Evolutionary conservation across 2,329 filamentous ascomycete genomes (phyloP), one percentile per base, ranked within the genome.

Genomic region (Sarocladium oryzae): DNA sequence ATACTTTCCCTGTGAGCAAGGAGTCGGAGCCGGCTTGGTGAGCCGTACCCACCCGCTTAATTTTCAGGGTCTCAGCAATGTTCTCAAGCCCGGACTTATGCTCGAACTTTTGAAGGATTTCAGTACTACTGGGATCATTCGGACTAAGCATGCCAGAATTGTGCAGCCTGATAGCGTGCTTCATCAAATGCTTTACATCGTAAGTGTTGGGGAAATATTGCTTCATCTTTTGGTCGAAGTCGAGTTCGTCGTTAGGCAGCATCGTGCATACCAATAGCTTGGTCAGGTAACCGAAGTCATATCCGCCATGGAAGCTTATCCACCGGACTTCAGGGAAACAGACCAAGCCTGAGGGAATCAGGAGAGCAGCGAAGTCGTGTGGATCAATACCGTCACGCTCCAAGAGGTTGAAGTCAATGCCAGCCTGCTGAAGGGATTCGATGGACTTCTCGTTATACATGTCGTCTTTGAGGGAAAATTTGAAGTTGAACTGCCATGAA

Each of bases 401-500:
- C 56, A 96, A 84, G 54, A 85, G 79, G 51, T 81, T 77, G 57
- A 99, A 96, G 66, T 97, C 89, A 55, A 96, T 91, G n/a, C 93
- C 93, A 2, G 89, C 89, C 61, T 89, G 86, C 59, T 89, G 85
- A 18, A 97, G 79, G 60, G 95, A 89, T 57, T 93, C 87, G 58
- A 96, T 96, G 15, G 90, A 96, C 53, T 90, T 87, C 65, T 96
- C 87, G 56, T 95, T 93, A 71, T 95, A 97, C 93, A 99, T 99
- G 70, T 99, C 93, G 35, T 92, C 84, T 58, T 93, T 88, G 9
- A 96, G 77, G 1, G 89, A 93, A 69, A 97, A 99, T 60, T 91
- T 86, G 71, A 99, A 99, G 75, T 99, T 97, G 78, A 99, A 99
- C 60, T 96, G 92, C 93, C 93, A 99, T 16, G 92, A 95, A 64